Base-by-base conservation (phyloP, 148 eudicot genomes). In the Chenopodium album region DNA sequence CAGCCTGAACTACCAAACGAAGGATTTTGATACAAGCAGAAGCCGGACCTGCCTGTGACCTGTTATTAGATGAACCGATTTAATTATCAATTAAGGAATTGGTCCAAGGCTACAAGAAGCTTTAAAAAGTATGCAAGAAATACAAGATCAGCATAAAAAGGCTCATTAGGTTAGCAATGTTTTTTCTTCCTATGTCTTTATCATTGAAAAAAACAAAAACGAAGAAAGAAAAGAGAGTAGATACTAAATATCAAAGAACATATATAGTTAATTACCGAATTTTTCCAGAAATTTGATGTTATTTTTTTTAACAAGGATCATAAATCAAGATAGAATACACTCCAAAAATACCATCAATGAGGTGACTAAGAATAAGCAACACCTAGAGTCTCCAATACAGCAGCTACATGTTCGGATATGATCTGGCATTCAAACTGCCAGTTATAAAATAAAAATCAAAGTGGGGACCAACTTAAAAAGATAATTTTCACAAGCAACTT, bases 1-100 rank as follows among this genome's bases (percentile, higher is more conserved):
- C 88, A 11, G 92, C 85, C 50, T 87, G 78, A 65, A 87, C 76
- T 73, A 92, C 80, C 65, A 90, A 81, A 12, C 81, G 85, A 50
- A 97, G 82, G 75, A 97, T 89, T 87, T 92, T 89, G 46, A 81
- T 83, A 83, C 99, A 94, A 66, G 97, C 94, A 85, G 95, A 88
- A 75, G 92, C 93, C 11, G 98, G 98, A 85, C 99, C 98, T 59
- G 92, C 88, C 81, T 90, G 87, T 34, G 97, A 92, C 83, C 98
- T 97, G 85, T 79, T 72, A 80, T 28, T 52, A 41, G 47, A 44
- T 23, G 22, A 7, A 68, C 11, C 28, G 23, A 46, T 46, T 6
- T 37, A 69, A 59, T 64, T 47, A 84, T 44, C 47, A 64, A n/a
- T n/a, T 11, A 12, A 50, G 59, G 10, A 78, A 28, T 7, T 60